phyloP scores from a whole-genome alignment of 768 basidiomycete genomes.

The Stropharia rugosoannulata region DNA sequence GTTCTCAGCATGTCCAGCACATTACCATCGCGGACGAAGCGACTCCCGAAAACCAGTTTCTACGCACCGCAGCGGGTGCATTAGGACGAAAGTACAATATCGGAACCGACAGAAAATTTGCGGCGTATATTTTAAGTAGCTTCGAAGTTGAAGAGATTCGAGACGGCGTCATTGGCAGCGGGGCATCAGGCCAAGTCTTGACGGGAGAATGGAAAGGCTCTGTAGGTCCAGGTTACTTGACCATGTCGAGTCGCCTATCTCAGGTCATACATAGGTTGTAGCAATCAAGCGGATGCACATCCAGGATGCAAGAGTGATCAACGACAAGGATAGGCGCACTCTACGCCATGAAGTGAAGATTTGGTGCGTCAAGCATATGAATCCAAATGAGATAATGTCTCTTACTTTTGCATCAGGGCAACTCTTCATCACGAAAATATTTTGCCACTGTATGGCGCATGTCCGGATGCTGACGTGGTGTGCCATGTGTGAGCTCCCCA shows the following conservation, averaged over 20 bases:
- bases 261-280: not conserved
- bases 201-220: slow-evolving; percentile 4
- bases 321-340: slow-evolving; percentile 3
- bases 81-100: slow-evolving; percentile 1
- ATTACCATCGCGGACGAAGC: not conserved
- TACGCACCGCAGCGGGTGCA: not conserved
- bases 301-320: slow-evolving; percentile 2
- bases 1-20: slow-evolving; percentile 1
- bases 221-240: not conserved
- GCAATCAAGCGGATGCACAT: slow-evolving; percentile 2
- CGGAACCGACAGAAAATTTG: slow-evolving; percentile 3
- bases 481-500: not conserved
- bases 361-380: not conserved
- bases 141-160: slow-evolving; percentile 2
- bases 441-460: not conserved
- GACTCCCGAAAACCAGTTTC: slow-evolving; percentile 1
- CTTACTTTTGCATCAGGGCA: not conserved
- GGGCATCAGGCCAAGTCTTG: not conserved
- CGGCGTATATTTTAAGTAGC: slow-evolving; percentile 2
- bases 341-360: slow-evolving; percentile 3
- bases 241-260: not conserved
- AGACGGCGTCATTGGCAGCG: not conserved
- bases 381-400: not conserved
- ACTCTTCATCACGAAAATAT: slow-evolving; percentile 6
- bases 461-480: slow-evolving; percentile 1